Percentiles rank a stretch among this genome's conserved stretches.
phyloP scores from a whole-genome alignment of 805 yeast species.

The Candida maris region DNA sequence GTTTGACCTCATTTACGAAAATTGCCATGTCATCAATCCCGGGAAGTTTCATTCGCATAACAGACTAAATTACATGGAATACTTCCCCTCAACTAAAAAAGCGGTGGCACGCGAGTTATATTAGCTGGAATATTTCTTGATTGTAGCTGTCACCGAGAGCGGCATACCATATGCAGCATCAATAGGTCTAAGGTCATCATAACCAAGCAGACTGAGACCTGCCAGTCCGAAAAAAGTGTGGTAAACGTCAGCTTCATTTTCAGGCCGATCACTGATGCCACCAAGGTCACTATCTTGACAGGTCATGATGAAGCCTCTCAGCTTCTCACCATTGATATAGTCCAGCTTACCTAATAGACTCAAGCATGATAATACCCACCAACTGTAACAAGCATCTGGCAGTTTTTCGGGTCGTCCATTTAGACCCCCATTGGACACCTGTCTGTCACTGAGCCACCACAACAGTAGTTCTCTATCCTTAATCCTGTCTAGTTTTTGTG shows the following conservation, averaged over 20 bases:
- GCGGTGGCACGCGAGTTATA: slow-evolving; percentile 46
- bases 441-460: slow-evolving; percentile 92
- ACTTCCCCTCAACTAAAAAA: slow-evolving; percentile 55
- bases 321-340: slow-evolving; percentile 70
- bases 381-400: slow-evolving; percentile 96
- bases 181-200: slow-evolving; percentile 53
- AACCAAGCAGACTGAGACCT: slow-evolving; percentile 76
- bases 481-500: slow-evolving; percentile 49
- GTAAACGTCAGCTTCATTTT: slow-evolving; percentile 86
- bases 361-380: slow-evolving; percentile 91
- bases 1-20: slow-evolving; percentile 75
- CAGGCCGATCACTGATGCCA: slow-evolving; percentile 91
- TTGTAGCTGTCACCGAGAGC: slow-evolving; percentile 33
- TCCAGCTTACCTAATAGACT: slow-evolving; percentile 61
- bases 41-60: slow-evolving; percentile 49
- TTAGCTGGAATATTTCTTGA: slow-evolving; percentile 29
- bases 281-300: slow-evolving; percentile 80
- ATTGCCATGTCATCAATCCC: slow-evolving; percentile 75
- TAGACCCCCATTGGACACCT: slow-evolving; percentile 81
- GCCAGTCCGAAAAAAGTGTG: slow-evolving; percentile 91
- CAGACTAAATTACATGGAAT: slow-evolving; percentile 68
- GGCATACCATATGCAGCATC: slow-evolving; percentile 93
- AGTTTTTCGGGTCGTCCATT: slow-evolving; percentile 95
- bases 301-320: slow-evolving; percentile 62
- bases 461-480: slow-evolving; percentile 47